Conservation (phyloP, 805 yeast species). For the Candida piceae region DNA sequence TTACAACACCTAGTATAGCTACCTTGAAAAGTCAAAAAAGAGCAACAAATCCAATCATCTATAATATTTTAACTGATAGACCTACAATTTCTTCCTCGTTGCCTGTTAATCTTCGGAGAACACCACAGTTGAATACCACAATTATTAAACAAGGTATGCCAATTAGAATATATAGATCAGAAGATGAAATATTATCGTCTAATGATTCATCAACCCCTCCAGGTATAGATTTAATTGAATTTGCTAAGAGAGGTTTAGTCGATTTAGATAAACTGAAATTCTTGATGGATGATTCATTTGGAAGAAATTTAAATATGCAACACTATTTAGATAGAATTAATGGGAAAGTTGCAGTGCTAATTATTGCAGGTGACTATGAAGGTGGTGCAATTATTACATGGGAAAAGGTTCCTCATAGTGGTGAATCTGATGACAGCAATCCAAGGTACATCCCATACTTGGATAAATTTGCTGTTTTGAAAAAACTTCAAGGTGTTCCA, state of each 20-base stretch:
- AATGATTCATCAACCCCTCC: conserved; percentile 13
- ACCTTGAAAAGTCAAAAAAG: conserved; percentile 32
- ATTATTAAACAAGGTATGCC: conserved; percentile 73
- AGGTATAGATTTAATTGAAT: conserved; percentile 38
- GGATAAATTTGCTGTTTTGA: conserved; percentile 90
- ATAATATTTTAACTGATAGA: conserved; percentile 86
- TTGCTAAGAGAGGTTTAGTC: conserved; percentile 34
- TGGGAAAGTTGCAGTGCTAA: conserved; percentile 63
- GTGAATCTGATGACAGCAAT: conserved; percentile 2
- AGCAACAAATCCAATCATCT: conserved; percentile 75
- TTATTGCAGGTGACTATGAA: conserved; percentile 90
- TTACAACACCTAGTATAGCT: conserved; percentile 80
- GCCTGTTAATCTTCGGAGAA: conserved; percentile 56
- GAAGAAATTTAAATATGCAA: conserved; percentile 55
- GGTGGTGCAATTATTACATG: conserved; percentile 92
- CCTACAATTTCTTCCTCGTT: conserved; percentile 87
- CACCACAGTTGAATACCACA: conserved; percentile 70
- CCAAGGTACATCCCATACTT: conserved; percentile 58
- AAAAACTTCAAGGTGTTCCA: conserved; percentile 80
- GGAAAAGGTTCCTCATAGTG: conserved; percentile 39
- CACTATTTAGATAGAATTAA: conserved; percentile 66
- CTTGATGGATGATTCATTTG: conserved; percentile 77
- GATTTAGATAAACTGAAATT: conserved; percentile 52
- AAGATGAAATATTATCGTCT: conserved; percentile 6
- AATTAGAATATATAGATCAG: conserved; percentile 37